These are phyloP conservation scores for Hanseniaspora osmophila DNA, from an alignment of 805 yeast species.

Conservation along the genomic window DNA sequence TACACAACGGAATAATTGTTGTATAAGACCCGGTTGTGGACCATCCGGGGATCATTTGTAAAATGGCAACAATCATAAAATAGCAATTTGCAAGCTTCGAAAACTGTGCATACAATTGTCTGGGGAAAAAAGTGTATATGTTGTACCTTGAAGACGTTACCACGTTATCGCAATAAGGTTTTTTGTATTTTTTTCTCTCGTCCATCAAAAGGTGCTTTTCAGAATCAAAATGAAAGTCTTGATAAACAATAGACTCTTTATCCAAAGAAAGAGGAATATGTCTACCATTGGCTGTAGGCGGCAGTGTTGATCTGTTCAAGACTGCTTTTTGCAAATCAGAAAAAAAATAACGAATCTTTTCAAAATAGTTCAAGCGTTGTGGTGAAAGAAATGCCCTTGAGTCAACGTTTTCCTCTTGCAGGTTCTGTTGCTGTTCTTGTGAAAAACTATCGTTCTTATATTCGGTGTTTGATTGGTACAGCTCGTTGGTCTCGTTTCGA, in stretches of 20 bases:
- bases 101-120: slow-evolving; percentile 81
- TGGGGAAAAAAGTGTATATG: slow-evolving; percentile 66
- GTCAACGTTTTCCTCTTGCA: neutral
- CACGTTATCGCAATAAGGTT: slow-evolving; percentile 48
- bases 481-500: no score
- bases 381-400: neutral
- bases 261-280: slow-evolving; percentile 50
- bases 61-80: slow-evolving; percentile 75
- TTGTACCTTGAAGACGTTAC: slow-evolving; percentile 85
- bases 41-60: slow-evolving; percentile 96
- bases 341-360: neutral
- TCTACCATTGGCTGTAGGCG: slow-evolving; percentile 57
- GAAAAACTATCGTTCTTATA: no score
- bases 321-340: slow-evolving; percentile 23
- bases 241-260: slow-evolving; percentile 18
- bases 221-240: slow-evolving; percentile 8
- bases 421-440: no score
- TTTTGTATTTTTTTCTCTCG: slow-evolving; percentile 39
- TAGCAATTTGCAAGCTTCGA: slow-evolving; percentile 86
- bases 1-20: slow-evolving; percentile 75
- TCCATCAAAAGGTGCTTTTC: slow-evolving; percentile 35
- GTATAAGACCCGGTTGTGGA: slow-evolving; percentile 93
- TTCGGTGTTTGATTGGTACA: no score
- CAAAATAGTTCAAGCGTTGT: neutral
- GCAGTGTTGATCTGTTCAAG: slow-evolving; percentile 32